Evolutionary conservation across 306 rosid genomes (phyloP), one percentile per base, ranked within the genome.

Genomic region (Oemleria cerasiformis): DNA sequence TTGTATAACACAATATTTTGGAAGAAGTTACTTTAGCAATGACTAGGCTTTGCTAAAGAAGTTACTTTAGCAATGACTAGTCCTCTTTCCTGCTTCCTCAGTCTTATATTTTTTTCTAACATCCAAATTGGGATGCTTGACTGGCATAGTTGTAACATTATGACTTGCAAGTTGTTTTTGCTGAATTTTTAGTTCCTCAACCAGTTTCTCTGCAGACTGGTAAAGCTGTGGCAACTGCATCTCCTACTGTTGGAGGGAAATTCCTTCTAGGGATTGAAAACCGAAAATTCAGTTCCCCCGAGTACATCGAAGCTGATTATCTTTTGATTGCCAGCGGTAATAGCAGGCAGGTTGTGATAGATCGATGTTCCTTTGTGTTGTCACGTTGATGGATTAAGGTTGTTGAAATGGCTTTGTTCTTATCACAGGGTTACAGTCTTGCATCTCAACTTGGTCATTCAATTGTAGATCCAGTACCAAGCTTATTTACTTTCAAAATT

Each of bases 361-460:
- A 66, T 49, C 55, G 16, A 16, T 77, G 75, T 70, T 68, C 73
- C 57, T 68, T 86, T 83, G 47, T 59, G 51, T 64, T 75, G 9
- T 63, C 67, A 71, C 54, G 50, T 58, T 61, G 80, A 51, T 44
- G 6, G 20, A 73, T 66, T 61, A 39, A 44, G 42, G 57, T 65
- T 82, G 67, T 30, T 76, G 40, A 79, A 67, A 19, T 60, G 69
- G 69, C 79, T 36, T 77, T 72, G 63, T 79, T 71, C 64, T 55
- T 76, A 68, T 82, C 53, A 63, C 50, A 93, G 98, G 98, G 98
- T 72, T 87, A 88, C 59, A 72, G 82, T 80, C 93, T 93, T 71
- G 96, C 96, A 72, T 80, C 89, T 74, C 97, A 93, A 79, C 97
- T 93, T 74, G 97, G 96, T 56, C 98, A 93, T 87, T 88, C 96